phyloP scores from a whole-genome alignment of 768 basidiomycete genomes.

The Boletus pseudo-olivaceus region DNA sequence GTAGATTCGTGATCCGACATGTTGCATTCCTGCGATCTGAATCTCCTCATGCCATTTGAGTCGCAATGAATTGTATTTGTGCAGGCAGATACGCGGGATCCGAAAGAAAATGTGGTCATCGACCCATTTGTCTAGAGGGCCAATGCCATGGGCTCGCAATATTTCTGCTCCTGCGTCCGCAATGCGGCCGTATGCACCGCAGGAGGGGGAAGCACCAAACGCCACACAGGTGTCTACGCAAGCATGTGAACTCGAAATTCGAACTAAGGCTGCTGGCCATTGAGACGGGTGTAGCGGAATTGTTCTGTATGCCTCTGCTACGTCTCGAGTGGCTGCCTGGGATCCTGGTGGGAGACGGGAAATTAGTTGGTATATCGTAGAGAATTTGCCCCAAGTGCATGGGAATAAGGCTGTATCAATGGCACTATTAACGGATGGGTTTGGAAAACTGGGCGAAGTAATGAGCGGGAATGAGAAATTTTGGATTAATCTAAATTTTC shows the following conservation, averaged over 20 bases:
- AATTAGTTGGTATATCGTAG: not conserved
- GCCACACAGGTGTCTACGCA: not conserved
- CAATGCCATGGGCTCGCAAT: not conserved
- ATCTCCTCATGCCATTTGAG: no score
- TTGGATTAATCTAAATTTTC: not conserved
- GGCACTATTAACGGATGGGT: not conserved
- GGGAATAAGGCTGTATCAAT: not conserved
- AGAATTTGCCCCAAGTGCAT: conserved; percentile 1
- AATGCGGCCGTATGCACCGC: fast-evolving
- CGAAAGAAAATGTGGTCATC: not conserved
- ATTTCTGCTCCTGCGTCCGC: not conserved
- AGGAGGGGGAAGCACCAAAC: not conserved
- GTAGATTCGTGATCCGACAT: no score
- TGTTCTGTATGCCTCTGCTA: not conserved
- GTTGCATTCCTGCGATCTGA: no score
- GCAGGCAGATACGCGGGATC: not conserved
- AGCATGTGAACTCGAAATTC: not conserved
- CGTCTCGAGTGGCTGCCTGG: not conserved
- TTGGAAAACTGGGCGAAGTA: fast-evolving
- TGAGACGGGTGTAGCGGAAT: not conserved
- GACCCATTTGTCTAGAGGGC: not conserved
- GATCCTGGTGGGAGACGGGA: no score
- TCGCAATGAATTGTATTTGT: no score
- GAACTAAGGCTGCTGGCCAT: not conserved
- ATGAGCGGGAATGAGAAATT: not conserved